Percentiles rank a stretch among this genome's conserved stretches.
phyloP scores from a whole-genome alignment of 2,329 filamentous ascomycete genomes.

The Clonostachys solani region DNA sequence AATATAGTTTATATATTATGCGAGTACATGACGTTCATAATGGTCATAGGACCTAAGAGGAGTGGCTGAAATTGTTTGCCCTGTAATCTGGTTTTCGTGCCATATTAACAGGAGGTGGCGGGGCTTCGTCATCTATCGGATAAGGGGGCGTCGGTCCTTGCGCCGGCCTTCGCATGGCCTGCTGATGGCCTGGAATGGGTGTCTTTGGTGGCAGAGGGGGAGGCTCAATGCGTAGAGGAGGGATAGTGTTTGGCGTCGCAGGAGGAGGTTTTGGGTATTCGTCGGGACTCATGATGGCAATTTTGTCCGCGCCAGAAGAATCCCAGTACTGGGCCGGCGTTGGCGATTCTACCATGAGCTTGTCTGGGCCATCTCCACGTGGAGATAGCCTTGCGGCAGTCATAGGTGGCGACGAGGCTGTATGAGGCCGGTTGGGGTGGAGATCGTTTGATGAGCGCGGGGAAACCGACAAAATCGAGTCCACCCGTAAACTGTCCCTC shows the following conservation, averaged over 20 bases:
- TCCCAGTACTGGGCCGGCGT: constrained; percentile 55
- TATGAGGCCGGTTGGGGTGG: background rate
- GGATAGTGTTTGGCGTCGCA: constrained; percentile 20
- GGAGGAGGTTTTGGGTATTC: constrained; percentile 42
- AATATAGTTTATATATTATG: too few species aligned
- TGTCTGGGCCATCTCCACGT: constrained; percentile 40
- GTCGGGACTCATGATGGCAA: constrained; percentile 57
- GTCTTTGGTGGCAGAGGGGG: constrained; percentile 77
- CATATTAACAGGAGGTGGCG: constrained; percentile 75
- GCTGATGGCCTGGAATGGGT: constrained; percentile 54
- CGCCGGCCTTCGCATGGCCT: constrained; percentile 2
- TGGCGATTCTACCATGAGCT: constrained; percentile 50
- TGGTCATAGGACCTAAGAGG: too few species aligned
- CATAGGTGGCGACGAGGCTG: background rate
- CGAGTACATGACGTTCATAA: too few species aligned
- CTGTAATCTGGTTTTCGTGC: constrained; percentile 76
- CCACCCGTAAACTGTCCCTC: constrained; percentile 40
- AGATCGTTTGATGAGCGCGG: constrained; percentile 6
- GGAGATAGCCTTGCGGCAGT: constrained; percentile 9
- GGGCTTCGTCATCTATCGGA: constrained; percentile 74
- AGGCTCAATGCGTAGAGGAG: constrained; percentile 44
- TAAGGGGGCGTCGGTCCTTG: constrained; percentile 59
- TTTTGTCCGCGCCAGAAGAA: constrained; percentile 62
- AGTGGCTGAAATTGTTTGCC: constrained; percentile 22
- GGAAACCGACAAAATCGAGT: constrained; percentile 16